Percentiles rank a stretch among this genome's conserved stretches.
Conservation (phyloP, 75 land plant species). For the Pseudotsuga menziesii region DNA sequence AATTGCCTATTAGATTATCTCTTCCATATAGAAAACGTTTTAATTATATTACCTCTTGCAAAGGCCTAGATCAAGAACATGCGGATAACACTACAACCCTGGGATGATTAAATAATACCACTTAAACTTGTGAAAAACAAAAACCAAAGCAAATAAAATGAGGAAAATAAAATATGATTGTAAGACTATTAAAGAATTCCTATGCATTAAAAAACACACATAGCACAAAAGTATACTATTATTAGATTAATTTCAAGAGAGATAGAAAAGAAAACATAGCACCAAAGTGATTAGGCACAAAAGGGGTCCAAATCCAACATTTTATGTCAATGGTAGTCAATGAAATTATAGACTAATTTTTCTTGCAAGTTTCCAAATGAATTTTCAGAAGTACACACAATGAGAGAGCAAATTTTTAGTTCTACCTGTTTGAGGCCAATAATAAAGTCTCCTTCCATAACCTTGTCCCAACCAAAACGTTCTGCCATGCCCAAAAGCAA, state of each 20-base stretch:
- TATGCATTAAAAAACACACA: not conserved
- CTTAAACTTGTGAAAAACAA: not conserved
- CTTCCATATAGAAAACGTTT: no score
- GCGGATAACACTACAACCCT: not conserved
- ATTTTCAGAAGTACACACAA: not conserved
- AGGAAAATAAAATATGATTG: not conserved
- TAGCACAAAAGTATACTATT: not conserved
- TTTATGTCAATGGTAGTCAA: not conserved
- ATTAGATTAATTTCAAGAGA: not conserved
- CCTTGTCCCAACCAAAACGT: slow-evolving; percentile 90
- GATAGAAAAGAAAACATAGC: not conserved
- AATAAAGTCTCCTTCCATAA: slow-evolving; percentile 81
- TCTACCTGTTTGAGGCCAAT: slow-evolving; percentile 90
- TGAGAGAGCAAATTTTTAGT: not conserved
- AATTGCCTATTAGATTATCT: not conserved
- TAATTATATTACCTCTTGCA: not conserved
- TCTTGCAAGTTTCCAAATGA: not conserved
- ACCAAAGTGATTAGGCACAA: slow-evolving; percentile 1
- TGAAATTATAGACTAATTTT: not conserved
- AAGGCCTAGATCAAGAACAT: not conserved
- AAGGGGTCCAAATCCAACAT: not conserved
- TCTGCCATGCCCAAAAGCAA: slow-evolving; percentile 82
- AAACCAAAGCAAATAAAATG: not conserved
- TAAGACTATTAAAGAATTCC: not conserved
- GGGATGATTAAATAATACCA: not conserved